phyloP scores from a whole-genome alignment of 2,329 filamentous ascomycete genomes.

The Domatiomyces globalis region DNA sequence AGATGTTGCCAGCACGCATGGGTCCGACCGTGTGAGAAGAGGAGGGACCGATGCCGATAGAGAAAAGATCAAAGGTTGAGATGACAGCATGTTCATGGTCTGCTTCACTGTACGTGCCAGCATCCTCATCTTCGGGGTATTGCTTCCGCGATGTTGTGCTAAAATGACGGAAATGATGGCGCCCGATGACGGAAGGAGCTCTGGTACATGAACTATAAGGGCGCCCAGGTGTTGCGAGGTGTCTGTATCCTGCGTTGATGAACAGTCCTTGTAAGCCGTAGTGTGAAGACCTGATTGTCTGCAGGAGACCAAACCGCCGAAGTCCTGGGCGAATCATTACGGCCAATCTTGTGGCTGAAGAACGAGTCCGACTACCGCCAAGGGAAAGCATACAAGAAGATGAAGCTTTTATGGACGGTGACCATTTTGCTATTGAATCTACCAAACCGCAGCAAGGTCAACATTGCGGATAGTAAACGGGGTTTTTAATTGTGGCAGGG shows the following conservation, averaged over 20 bases:
- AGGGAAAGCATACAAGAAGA: not conserved
- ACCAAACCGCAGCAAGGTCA: not conserved
- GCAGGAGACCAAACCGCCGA: slow-evolving; percentile 1
- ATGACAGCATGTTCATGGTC: slow-evolving; percentile 15
- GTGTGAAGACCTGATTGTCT: not conserved
- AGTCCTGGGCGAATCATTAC: not conserved
- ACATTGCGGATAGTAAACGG: not conserved
- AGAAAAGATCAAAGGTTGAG: slow-evolving; percentile 16
- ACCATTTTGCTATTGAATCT: not conserved
- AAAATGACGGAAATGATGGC: not conserved
- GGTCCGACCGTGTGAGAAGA: slow-evolving; percentile 15
- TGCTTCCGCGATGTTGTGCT: slow-evolving; percentile 1
- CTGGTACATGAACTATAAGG: not conserved
- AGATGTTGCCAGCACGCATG: slow-evolving; percentile 15
- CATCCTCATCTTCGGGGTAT: slow-evolving; percentile 5
- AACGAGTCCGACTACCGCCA: not conserved
- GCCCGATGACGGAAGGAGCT: not conserved
- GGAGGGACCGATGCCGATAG: slow-evolving; percentile 14
- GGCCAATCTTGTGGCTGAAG: not conserved
- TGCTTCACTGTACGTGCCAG: slow-evolving; percentile 5
- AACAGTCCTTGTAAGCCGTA: not conserved
- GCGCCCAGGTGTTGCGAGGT: not conserved
- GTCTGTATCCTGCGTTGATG: not conserved
- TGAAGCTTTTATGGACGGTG: not conserved
- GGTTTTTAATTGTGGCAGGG: not conserved